Base-by-base conservation (phyloP, 768 basidiomycete genomes). In the Leccinum broughii region DNA sequence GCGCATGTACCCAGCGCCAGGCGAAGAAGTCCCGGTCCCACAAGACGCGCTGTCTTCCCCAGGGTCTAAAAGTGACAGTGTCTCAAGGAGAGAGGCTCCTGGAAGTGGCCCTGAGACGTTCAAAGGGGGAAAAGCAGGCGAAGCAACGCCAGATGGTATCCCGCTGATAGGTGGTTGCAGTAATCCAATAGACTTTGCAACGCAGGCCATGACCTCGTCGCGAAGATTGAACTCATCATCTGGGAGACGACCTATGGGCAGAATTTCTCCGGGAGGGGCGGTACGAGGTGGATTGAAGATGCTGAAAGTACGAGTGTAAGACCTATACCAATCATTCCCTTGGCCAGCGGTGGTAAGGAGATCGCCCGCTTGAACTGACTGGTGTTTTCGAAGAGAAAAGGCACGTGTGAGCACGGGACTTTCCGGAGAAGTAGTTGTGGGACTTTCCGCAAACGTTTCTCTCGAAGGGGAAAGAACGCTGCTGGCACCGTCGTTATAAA, bases 181-280 rank as follows among this genome's bases (percentile, higher is more conserved):
- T 13, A 99, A 81, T 4, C 97, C 97, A 59, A 99, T 98, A 2
- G 94, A 96, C 72, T 96, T 95, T 1, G 96, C 95, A 61, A 99
- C 95, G 72, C 93, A 96, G 1, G 91, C 90, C 93, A 98, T 95
- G 34, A 99, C 95, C 65, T 93, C 95, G 65, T 95, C 93, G 37
- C 93, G 85, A n/a, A 98, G 83, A 72, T 98, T 93, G 65, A 98
- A 95, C 22, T 95, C 93, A 26, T 88, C 89, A 8, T 77, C 77
- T 34, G 80, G 73, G 55, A 72, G 59, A 58, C 54, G 63, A 26
- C 67, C 55, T 60, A 70, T 55, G 57, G 70, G 56, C 14, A 64
- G 64, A 28, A 69, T 56, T 50, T 62, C 65, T 57, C 76, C 66
- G 17, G 71, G 70, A 20, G 72, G 64, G 10, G 75, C 41, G 2